Evolutionary conservation across 768 basidiomycete genomes (phyloP).

Genomic region (Lentinus brumalis): DNA sequence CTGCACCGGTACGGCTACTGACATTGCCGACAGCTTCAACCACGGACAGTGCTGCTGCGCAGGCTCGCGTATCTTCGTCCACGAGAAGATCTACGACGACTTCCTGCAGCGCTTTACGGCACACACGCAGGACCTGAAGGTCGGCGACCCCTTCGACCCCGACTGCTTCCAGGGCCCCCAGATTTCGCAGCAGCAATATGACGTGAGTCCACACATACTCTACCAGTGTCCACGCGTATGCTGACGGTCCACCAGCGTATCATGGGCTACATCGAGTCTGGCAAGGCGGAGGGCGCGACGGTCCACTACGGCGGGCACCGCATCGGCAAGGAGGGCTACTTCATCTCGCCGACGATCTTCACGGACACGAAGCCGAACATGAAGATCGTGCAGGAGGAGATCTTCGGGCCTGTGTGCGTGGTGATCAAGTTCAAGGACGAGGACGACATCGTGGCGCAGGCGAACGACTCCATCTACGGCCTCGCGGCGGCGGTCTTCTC

Average conservation of each 20-base stretch:
- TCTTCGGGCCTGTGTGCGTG: constrained; percentile 73
- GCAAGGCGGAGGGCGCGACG: constrained; percentile 60
- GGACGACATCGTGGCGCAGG: constrained; percentile 65
- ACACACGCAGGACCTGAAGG: constrained; percentile 53
- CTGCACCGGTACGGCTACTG: neutral
- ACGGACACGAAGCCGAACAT: constrained; percentile 56
- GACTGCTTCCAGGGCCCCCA: constrained; percentile 76
- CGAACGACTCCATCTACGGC: constrained; percentile 88
- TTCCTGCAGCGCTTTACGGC: constrained; percentile 64
- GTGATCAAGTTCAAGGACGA: constrained; percentile 66
- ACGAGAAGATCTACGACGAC: constrained; percentile 75
- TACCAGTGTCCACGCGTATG: neutral
- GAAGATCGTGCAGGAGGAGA: constrained; percentile 61
- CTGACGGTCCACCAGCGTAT: constrained; percentile 44
- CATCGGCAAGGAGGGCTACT: constrained; percentile 60
- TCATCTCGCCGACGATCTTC: constrained; percentile 64
- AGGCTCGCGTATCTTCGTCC: constrained; percentile 82
- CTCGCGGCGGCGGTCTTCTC: constrained; percentile 89
- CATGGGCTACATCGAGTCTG: constrained; percentile 61
- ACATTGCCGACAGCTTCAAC: constrained; percentile 50
- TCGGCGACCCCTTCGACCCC: constrained; percentile 70
- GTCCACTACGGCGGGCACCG: constrained; percentile 56
- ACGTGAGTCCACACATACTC: constrained; percentile 45
- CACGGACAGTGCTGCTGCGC: constrained; percentile 81
- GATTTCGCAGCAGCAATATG: constrained; percentile 73